Conservation (phyloP, 306 rosid genomes). For the Bauhinia variegata region DNA sequence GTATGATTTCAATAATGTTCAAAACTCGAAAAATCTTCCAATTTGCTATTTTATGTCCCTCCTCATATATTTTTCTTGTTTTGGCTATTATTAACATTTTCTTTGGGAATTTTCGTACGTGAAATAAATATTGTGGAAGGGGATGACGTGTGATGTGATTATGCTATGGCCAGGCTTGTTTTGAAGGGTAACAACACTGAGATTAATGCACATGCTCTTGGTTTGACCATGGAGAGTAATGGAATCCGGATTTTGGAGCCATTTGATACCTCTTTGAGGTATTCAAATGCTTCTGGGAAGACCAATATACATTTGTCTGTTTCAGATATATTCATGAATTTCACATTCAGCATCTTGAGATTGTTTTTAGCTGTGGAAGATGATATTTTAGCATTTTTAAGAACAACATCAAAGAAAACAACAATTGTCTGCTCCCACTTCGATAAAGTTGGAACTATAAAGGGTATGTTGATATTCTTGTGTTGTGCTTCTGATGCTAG, state of each 20-base stretch:
- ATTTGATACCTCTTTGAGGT: conserved; percentile 78
- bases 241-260: conserved; percentile 97
- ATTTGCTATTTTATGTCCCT: neutral
- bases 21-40: neutral
- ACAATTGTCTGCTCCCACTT: conserved; percentile 90
- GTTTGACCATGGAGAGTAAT: conserved; percentile 93
- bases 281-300: conserved; percentile 87
- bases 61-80: neutral
- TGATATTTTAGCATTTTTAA: conserved; percentile 81
- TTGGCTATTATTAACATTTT: neutral
- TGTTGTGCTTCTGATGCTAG: conserved; percentile 13
- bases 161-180: conserved; percentile 63
- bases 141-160: conserved; percentile 38
- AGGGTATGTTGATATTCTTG: conserved; percentile 46
- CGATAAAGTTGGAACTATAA: conserved; percentile 85
- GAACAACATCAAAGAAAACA: conserved; percentile 85
- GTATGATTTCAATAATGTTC: conserved; percentile 1
- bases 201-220: conserved; percentile 80
- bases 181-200: conserved; percentile 77
- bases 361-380: conserved; percentile 94
- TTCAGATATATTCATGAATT: conserved; percentile 91
- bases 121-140: conserved; percentile 1
- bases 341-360: conserved; percentile 91
- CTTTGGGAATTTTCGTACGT: neutral
- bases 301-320: conserved; percentile 77